Evolutionary conservation across 768 basidiomycete genomes (phyloP), one percentile per base, ranked within the genome.

Genomic region (Mycena filopes): DNA sequence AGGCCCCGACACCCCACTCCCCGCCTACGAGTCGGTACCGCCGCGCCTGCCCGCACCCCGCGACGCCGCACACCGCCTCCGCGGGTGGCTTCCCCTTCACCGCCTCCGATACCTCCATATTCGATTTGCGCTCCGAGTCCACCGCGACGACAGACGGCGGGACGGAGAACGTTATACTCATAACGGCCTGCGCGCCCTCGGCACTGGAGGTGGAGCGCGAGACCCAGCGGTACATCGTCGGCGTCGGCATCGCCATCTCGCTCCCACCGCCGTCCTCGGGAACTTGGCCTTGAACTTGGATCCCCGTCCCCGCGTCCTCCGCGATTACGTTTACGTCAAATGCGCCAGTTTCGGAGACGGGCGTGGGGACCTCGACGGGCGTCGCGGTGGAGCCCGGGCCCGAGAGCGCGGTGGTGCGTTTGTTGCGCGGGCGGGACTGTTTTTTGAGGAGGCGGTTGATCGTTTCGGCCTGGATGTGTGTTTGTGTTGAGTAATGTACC

Each of bases 371-470:
- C 64, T 77, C 45, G 69, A 73, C 23, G 63, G 74, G n/a, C 6
- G 72, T 60, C 0, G 72, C 55, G 60, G 76, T 60, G 53, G 69
- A n/a, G n/a, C n/a, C n/a, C n/a, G n/a, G n/a, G n/a, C n/a, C n/a
- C n/a, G n/a, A 65, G 13, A 73, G 47, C 29, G 73, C 73, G 8
- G 58, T 43, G 2, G 40, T 63, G 72, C 88, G 86, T 68, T 86
- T 90, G 53, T 83, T 86, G 46, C 86, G 84, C 3, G 90, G 83
- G 12, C 89, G 85, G 20, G 89, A 88, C 73, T 93, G 93, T 76
- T 95, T 95, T 75, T 94, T 94, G 54, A 96, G 84, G 16, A 96
- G 83, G 28, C 94, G 89, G 70, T 95, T 95, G 75, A 96, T 95
- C 0, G 94, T 95, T 71, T 95, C 94, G 25, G 88, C 88, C 92